Evolutionary conservation across 495 filamentous ascomycete species (phyloP), one percentile per base, ranked within the genome.

Genomic region (Neurospora sp.): DNA sequence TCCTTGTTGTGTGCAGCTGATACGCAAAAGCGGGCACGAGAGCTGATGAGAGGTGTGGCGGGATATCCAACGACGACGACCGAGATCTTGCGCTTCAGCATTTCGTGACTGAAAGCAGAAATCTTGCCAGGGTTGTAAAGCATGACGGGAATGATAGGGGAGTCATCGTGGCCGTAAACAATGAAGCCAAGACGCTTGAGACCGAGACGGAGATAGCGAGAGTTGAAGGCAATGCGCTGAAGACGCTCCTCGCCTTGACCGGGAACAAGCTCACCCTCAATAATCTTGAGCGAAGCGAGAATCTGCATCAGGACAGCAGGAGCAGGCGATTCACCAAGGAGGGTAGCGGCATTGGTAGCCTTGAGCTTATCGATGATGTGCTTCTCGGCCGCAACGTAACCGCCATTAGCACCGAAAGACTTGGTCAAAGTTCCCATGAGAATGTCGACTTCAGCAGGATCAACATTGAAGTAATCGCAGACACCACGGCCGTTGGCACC

Each of bases 351-450:
- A 78, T 98, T 97, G 70, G 90, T 92, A 72, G 88, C 87, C 59
- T 92, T 89, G 41, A 99, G 90, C 81, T 95, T 94, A 81, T 96
- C 93, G 76, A 99, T 94, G 83, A 98, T 92, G 69, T 87, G 85
- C 84, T 95, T 96, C 74, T 96, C 92, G 12, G 89, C 96, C 7
- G 95, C 93, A 77, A 99, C 87, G 81, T 99, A 99, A 69, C 96
- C 96, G 79, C 96, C 96, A 77, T 99, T 99, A 77, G 96, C 96
- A 78, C 96, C 96, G 76, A 99, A 99, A 0, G 96, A 97, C 82
- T 99, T 99, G 70, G 96, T 99, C 69, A 99, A 84, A 18, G 96
- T 99, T 72, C 96, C 96, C 96, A 99, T 99, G 61, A 99, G 89
- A 76, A 99, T 91, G 82, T 99, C 96, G 20, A 98, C 90, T 76